Evolutionary conservation across 2,329 filamentous ascomycete species (phyloP).

Genomic region (Aspergillus fructus): DNA sequence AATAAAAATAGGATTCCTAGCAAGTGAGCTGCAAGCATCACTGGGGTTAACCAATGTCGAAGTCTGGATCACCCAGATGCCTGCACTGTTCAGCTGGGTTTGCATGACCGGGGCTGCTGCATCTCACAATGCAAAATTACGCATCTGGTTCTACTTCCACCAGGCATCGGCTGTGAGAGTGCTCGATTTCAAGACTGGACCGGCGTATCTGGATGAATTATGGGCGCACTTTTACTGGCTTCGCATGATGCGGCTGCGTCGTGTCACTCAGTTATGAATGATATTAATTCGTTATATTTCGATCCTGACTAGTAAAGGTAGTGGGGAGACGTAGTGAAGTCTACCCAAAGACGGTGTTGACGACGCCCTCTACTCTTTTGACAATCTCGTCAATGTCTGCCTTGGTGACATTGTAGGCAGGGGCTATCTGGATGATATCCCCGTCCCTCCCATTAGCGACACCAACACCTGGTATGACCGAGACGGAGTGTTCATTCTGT

Average conservation of each 20-base stretch:
- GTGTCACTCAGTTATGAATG: too few relatives aligned
- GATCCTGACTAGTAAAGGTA: too few relatives aligned
- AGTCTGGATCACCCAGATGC: neutral
- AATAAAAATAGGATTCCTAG: neutral
- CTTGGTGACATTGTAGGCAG: conserved; percentile 52
- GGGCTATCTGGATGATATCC: conserved; percentile 56
- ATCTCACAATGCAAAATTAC: neutral
- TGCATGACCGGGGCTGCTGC: conserved; percentile 1
- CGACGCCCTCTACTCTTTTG: conserved; percentile 41
- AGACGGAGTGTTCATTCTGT: conserved; percentile 43
- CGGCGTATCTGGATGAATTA: neutral
- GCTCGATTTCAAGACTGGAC: neutral
- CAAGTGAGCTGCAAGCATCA: neutral
- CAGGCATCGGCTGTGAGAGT: neutral
- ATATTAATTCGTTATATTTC: neutral
- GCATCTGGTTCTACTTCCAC: conserved; percentile 1
- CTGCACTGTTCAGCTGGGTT: neutral
- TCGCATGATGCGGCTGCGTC: neutral
- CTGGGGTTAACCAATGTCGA: neutral
- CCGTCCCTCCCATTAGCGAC: conserved; percentile 51
- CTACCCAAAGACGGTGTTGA: conserved; percentile 36
- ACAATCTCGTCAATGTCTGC: conserved; percentile 52
- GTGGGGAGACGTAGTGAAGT: too few relatives aligned
- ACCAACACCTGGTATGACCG: conserved; percentile 53
- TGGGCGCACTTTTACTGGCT: neutral